Evolutionary conservation across 495 filamentous ascomycete species (phyloP), one percentile per base, ranked within the genome.

Genomic region (Elaphomyces granulatus): DNA sequence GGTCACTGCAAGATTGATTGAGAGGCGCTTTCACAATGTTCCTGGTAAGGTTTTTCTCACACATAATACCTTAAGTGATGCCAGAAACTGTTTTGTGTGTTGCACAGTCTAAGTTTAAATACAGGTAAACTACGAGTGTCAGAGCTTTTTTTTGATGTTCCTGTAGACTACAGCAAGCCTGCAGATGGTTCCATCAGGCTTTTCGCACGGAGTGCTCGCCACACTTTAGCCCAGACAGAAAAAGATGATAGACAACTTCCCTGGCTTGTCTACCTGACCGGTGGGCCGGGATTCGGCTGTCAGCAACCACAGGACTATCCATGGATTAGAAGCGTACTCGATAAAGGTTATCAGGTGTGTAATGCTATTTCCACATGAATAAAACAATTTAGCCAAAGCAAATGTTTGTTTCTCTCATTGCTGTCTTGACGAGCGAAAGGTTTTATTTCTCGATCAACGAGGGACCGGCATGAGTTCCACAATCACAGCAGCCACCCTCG

Each of bases 81-180:
- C 39, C 14, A 14, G 20, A 20, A 9, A 9, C 21, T 14, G 32
- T 19, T 19, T 32, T 18, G 15, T 36, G 19, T 6, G 4, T 4
- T 17, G 15, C 17, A 34, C 38, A 36, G 31, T 43, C 14, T n/a
- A 3, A 15, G 20, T 15, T 40, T 15, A 39, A 15, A 3, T 40
- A 16, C 43, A 85, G 86, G 85, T 21, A 82, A 78, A 52, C 62
- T 93, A 7, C 70, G 70, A 33, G 71, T 92, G 34, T 78, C 76
- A 1, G 86, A 93, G 54, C 68, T 85, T 40, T 81, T 84, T 64
- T 94, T 94, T 52, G 75, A 85, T 48, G 84, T 94, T 8, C 84
- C 86, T 23, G 61, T 75, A 37, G 80, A 90, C 55, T 77, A 92
- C 55, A 53, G 64, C 42, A 70, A 71, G n/a, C 80, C 77, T 14